Evolutionary conservation across 1,284 basidiomycete species (phyloP), one percentile per base, ranked within the genome.

Genomic region (Tylopilus sp.): DNA sequence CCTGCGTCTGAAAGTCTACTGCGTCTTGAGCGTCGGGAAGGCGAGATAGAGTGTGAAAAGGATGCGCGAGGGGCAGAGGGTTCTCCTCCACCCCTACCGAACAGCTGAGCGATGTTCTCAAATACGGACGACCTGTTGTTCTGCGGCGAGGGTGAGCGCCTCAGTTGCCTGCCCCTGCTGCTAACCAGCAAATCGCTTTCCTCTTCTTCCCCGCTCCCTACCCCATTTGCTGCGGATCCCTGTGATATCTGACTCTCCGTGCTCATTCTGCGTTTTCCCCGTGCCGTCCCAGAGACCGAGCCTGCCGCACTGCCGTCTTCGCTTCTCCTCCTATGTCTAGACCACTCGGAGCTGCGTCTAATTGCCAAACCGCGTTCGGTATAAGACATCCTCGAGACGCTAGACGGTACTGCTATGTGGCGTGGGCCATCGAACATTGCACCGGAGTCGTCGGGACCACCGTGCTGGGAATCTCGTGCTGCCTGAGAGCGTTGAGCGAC

Each of bases 361-460:
- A 59, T 39, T 19, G 39, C 47, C 23, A 55, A 65, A 6, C 74
- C 70, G 11, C 74, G 65, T 45, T 81, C 81, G 31, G 78, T 69
- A 46, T 82, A 73, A 16, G 83, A 79, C 88, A 91, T 90, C 48
- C 84, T 75, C 8, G 88, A 88, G 9, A 83, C 77, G 58, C 86
- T 87, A 63, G 82, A 87, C 0, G 88, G 88, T 53, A 87, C 81
- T 25, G 77, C 79, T 29, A 71, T 71, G 60, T 86, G 82, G 2
- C 81, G 80, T 2, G 89, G 88, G 0, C 89, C 88, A 58, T 85
- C 83, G 60, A 89, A 91, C 73, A 89, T 81, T 18, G 82, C 71
- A 29, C 82, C 81, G 46, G 76, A 77, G 48, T 75, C 71, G 46
- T 77, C 79, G 23, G 54, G 39, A 26, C 36, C 51, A 18, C 76